Evolutionary conservation across 2,329 filamentous ascomycete genomes (phyloP).

Genomic region (Falciphora oryzae): DNA sequence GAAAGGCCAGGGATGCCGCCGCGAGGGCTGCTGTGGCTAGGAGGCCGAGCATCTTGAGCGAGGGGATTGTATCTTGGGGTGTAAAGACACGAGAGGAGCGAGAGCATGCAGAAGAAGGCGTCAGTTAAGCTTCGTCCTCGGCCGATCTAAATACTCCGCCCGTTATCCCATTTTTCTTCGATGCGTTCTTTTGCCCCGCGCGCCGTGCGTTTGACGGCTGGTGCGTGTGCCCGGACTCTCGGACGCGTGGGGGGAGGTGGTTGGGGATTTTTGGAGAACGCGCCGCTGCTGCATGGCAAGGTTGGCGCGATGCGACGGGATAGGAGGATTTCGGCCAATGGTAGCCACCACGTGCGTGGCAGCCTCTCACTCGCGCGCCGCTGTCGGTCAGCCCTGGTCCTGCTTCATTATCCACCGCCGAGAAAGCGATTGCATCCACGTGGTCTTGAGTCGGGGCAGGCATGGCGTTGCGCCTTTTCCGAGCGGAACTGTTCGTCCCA

Average conservation of each 20-base stretch:
- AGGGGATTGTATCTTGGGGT: too few species aligned
- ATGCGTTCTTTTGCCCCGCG: background rate
- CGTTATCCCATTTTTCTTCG: background rate
- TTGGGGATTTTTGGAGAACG: too few species aligned
- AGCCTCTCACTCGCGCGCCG: too few species aligned
- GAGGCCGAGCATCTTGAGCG: conserved; percentile 5
- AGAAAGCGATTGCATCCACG: background rate
- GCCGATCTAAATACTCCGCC: background rate
- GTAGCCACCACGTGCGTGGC: background rate
- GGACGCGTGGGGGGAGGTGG: too few species aligned
- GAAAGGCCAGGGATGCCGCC: conserved; percentile 1
- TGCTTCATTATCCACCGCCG: too few species aligned
- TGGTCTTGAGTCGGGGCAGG: background rate
- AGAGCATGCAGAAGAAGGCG: too few species aligned
- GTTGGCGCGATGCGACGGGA: too few species aligned
- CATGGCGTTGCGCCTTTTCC: too few species aligned
- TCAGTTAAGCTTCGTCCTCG: background rate
- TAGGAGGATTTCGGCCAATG: background rate
- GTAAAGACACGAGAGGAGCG: too few species aligned
- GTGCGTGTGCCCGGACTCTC: too few species aligned
- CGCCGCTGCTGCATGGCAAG: background rate
- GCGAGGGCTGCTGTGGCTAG: conserved; percentile 1
- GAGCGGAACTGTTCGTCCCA: too few species aligned
- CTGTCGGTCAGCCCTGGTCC: too few species aligned
- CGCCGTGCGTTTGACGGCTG: background rate